Evolutionary conservation across 2,329 filamentous ascomycete genomes (phyloP).

Genomic region (Pseudogymnoascus verrucosus): DNA sequence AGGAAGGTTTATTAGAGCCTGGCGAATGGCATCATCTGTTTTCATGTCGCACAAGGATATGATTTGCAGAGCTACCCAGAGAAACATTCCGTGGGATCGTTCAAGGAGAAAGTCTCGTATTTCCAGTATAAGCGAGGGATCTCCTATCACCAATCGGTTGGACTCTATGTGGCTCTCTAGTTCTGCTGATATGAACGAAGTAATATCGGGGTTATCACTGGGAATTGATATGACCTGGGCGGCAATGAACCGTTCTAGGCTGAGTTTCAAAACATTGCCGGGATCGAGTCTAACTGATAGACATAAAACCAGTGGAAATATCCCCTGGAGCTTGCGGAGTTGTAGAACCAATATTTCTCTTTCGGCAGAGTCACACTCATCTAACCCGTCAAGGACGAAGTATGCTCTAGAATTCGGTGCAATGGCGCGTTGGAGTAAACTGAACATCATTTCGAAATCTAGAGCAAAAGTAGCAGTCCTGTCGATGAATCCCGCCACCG

Average conservation of each 20-base stretch:
- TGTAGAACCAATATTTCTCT: slow-evolving; percentile 14
- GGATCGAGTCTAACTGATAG: slow-evolving; percentile 22
- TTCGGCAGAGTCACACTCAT: slow-evolving; percentile 25
- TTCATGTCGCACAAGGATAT: slow-evolving; percentile 28
- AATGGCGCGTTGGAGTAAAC: slow-evolving; percentile 19
- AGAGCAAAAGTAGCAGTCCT: not conserved
- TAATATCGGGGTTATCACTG: slow-evolving; percentile 22
- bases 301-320: slow-evolving; percentile 21
- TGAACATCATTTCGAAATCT: slow-evolving; percentile 18
- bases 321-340: slow-evolving; percentile 21
- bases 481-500: not conserved
- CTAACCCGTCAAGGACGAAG: slow-evolving; percentile 30
- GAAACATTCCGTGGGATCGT: slow-evolving; percentile 33
- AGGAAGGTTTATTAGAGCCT: slow-evolving; percentile 27
- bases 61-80: slow-evolving; percentile 32
- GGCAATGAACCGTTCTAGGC: slow-evolving; percentile 10
- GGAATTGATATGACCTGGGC: slow-evolving; percentile 18
- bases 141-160: slow-evolving; percentile 18
- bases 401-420: slow-evolving; percentile 21
- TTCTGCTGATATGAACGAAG: slow-evolving; percentile 24
- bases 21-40: slow-evolving; percentile 31
- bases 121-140: slow-evolving; percentile 23
- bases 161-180: slow-evolving; percentile 20
- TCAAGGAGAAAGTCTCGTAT: slow-evolving; percentile 22
- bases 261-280: slow-evolving; percentile 13